Evolutionary conservation across 495 filamentous ascomycete genomes (phyloP).

Genomic region (Lasiosphaeria miniovina): DNA sequence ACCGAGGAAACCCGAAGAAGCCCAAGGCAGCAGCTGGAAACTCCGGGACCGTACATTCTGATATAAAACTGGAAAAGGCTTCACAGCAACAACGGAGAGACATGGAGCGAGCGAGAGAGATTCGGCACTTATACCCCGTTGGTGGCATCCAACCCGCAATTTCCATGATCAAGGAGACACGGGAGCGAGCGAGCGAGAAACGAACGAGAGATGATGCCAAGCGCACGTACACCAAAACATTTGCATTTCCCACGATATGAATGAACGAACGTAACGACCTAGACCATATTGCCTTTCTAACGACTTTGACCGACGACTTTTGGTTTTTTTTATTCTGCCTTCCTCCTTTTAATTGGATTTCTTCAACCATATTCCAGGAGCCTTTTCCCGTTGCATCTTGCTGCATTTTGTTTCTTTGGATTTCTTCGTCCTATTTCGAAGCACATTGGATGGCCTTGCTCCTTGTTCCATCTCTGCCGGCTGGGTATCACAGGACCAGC

Average conservation of each 20-base stretch:
- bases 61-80: slow-evolving; percentile 51
- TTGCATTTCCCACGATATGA: slow-evolving; percentile 35
- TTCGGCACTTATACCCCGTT: slow-evolving; percentile 28
- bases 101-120: slow-evolving; percentile 18
- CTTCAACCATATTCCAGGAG: not conserved
- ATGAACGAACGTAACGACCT: slow-evolving; percentile 28
- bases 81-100: slow-evolving; percentile 38
- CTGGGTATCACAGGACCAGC: slow-evolving; percentile 36
- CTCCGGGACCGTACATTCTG: slow-evolving; percentile 21
- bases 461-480: not conserved
- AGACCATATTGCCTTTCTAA: slow-evolving; percentile 26
- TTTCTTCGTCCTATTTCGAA: slow-evolving; percentile 11
- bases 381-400: not conserved
- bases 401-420: slow-evolving; percentile 10
- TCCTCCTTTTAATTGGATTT: slow-evolving; percentile 2
- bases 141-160: slow-evolving; percentile 15
- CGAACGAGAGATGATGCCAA: slow-evolving; percentile 20
- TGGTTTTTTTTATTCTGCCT: slow-evolving; percentile 13
- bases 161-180: slow-evolving; percentile 3
- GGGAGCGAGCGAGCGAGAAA: slow-evolving; percentile 7
- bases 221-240: slow-evolving; percentile 15
- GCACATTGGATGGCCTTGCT: slow-evolving; percentile 4
- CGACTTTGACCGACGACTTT: slow-evolving; percentile 9
- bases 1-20: not conserved
- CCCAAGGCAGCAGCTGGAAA: slow-evolving; percentile 10